phyloP scores from a whole-genome alignment of 2,329 filamentous ascomycete genomes.

The Sclerotinia nivalis region DNA sequence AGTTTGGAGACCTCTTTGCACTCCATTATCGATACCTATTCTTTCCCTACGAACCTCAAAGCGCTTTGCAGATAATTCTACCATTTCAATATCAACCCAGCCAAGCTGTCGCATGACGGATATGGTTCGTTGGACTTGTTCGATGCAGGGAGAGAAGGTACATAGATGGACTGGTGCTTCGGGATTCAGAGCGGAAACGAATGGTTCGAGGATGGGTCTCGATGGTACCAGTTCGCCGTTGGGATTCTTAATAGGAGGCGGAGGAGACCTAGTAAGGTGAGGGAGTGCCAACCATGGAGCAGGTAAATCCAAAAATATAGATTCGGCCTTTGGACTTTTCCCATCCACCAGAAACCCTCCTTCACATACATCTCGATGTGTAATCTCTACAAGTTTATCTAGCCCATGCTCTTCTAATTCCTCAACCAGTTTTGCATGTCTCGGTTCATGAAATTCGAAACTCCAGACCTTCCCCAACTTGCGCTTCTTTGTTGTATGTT shows the following conservation, averaged over 20 bases:
- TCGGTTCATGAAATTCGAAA: conserved; percentile 77
- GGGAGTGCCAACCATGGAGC: conserved; percentile 79
- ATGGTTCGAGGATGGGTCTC: conserved; percentile 39
- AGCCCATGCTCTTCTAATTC: conserved; percentile 71
- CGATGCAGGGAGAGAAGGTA: conserved; percentile 95
- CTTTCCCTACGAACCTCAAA: conserved; percentile 82
- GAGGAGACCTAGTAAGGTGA: conserved; percentile 64
- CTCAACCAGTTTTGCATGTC: conserved; percentile 66
- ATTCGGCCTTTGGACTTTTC: conserved; percentile 62
- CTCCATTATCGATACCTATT: conserved; percentile 62
- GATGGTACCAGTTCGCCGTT: conserved; percentile 22
- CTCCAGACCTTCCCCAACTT: conserved; percentile 72
- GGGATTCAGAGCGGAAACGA: conserved; percentile 67
- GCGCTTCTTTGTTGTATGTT: conserved; percentile 42
- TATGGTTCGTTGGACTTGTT: conserved; percentile 88
- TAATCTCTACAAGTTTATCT: conserved; percentile 66
- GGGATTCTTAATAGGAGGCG: conserved; percentile 19
- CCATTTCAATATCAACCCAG: conserved; percentile 93
- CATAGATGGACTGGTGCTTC: conserved; percentile 76
- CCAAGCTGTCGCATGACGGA: conserved; percentile 75
- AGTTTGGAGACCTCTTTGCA: conserved; percentile 57
- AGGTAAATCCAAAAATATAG: conserved; percentile 77
- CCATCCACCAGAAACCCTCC: conserved; percentile 66
- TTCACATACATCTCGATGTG: conserved; percentile 77
- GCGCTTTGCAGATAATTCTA: conserved; percentile 78